These are phyloP conservation scores for Ogataea henricii DNA, from an alignment of 805 yeast species.

Conservation along the genomic window DNA sequence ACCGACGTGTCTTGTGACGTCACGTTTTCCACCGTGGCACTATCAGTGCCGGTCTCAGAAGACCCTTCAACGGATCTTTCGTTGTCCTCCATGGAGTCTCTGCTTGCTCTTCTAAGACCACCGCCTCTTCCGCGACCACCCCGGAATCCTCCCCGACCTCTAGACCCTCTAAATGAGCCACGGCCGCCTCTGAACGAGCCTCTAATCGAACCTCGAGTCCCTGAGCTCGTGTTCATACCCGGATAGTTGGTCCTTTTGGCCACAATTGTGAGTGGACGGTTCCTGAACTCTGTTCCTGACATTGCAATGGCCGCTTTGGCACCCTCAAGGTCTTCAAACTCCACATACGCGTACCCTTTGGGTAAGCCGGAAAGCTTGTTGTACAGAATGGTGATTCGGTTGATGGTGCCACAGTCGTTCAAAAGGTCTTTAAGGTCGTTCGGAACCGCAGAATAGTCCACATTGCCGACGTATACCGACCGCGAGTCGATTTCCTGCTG, in stretches of 20 bases:
- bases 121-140: conserved; percentile 17
- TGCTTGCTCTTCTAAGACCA: conserved; percentile 10
- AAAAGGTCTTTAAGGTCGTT: conserved; percentile 76
- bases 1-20: not conserved
- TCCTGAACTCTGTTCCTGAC: conserved; percentile 65
- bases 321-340: conserved; percentile 63
- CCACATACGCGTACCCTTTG: conserved; percentile 85
- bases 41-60: not conserved
- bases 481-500: conserved; percentile 67
- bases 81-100: not conserved
- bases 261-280: conserved; percentile 65
- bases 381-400: conserved; percentile 74
- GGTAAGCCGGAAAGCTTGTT: conserved; percentile 77
- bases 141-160: conserved; percentile 11
- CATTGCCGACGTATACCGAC: conserved; percentile 81
- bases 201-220: conserved; percentile 45
- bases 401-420: conserved; percentile 66
- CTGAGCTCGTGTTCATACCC: conserved; percentile 40
- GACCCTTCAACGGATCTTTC: not conserved
- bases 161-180: conserved; percentile 44
- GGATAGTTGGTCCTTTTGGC: conserved; percentile 83
- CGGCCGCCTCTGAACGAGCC: conserved; percentile 42
- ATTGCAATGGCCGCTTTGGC: conserved; percentile 66
- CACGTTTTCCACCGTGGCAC: not conserved
- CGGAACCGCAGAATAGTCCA: conserved; percentile 75